Conservation (phyloP, 164 flowering plant genomes). For the Stephania yunnanensis region DNA sequence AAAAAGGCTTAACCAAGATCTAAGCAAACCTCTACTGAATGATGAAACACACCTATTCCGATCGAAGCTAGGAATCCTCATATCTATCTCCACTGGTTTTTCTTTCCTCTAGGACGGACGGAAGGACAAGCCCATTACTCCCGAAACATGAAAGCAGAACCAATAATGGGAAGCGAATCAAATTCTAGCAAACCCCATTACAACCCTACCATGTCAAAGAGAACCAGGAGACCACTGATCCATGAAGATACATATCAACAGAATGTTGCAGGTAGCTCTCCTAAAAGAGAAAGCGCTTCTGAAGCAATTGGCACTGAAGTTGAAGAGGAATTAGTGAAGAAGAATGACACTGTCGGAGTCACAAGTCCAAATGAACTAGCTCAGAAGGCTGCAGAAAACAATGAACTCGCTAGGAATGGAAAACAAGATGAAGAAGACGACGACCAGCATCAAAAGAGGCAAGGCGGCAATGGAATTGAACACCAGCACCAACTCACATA, state of each 20-base stretch:
- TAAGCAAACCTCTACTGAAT: background rate
- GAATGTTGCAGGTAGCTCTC: background rate
- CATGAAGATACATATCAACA: background rate
- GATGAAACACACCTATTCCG: background rate
- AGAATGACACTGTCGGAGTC: background rate
- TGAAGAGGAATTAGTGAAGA: background rate
- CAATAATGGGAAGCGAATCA: conserved; percentile 30
- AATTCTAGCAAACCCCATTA: conserved; percentile 23
- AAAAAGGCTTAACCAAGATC: background rate
- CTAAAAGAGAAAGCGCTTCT: background rate
- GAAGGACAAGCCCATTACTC: background rate
- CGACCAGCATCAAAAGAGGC: background rate
- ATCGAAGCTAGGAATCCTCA: background rate
- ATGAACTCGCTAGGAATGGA: too few relatives aligned
- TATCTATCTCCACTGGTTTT: background rate
- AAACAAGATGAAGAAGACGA: background rate
- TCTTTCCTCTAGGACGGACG: background rate
- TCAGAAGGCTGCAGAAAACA: too few relatives aligned
- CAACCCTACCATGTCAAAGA: conserved; percentile 45
- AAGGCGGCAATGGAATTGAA: background rate
- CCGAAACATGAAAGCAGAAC: too few relatives aligned
- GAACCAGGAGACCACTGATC: conserved; percentile 36
- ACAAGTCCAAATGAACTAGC: background rate
- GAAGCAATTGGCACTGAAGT: background rate
- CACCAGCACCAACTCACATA: background rate